These are phyloP conservation scores for Pistacia vera DNA, from an alignment of 345 rosid species.

Conservation along the genomic window DNA sequence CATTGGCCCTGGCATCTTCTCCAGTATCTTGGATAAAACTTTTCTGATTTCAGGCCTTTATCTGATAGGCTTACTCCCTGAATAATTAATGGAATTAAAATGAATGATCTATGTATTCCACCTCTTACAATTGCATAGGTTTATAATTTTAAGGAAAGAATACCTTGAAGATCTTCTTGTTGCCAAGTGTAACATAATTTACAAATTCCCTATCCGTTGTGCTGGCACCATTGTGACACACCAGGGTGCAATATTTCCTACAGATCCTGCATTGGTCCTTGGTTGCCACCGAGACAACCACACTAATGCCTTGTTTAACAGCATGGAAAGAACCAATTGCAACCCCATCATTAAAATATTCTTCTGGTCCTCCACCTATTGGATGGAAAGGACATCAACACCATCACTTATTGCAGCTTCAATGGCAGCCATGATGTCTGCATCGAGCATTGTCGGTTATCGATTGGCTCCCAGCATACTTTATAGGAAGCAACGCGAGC, in stretches of 20 bases:
- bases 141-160: not conserved
- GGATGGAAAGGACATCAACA: constrained; percentile 46
- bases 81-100: not conserved
- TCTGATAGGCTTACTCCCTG: constrained; percentile 74
- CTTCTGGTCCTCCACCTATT: constrained; percentile 22
- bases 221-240: constrained; percentile 50
- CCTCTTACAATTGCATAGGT: too few species aligned
- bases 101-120: too few species aligned
- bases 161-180: constrained; percentile 26
- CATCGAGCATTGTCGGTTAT: constrained; percentile 21
- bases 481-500: constrained; percentile 51
- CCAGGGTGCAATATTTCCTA: constrained; percentile 46
- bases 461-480: constrained; percentile 35
- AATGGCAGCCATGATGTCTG: constrained; percentile 41
- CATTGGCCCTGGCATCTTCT: constrained; percentile 38
- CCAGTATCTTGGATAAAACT: constrained; percentile 53
- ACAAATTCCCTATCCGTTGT: constrained; percentile 35
- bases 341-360: constrained; percentile 30
- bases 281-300: constrained; percentile 42
- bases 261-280: constrained; percentile 28
- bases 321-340: constrained; percentile 55
- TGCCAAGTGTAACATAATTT: constrained; percentile 16
- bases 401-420: constrained; percentile 50
- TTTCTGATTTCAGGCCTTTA: constrained; percentile 31
- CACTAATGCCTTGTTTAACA: constrained; percentile 30